Evolutionary conservation across 768 basidiomycete species (phyloP).

Genomic region (Cystofilobasidium capitatum): DNA sequence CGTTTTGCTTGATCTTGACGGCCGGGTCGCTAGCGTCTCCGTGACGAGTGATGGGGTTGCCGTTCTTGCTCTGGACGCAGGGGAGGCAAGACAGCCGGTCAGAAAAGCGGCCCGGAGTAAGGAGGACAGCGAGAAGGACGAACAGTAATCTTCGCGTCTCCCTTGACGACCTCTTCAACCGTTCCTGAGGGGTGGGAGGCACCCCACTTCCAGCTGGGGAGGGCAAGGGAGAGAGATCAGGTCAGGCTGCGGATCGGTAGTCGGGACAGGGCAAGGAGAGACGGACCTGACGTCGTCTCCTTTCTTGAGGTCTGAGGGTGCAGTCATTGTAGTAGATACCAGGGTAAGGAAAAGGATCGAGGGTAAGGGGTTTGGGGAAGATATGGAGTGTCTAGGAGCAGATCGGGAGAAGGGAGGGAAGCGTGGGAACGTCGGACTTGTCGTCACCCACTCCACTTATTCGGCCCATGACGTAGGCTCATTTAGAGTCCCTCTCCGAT

Average conservation of each 20-base stretch:
- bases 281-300: conserved; percentile 25
- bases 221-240: not conserved
- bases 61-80: conserved; percentile 23
- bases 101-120: no score
- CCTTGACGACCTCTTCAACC: conserved; percentile 21
- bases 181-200: conserved; percentile 12
- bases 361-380: not conserved
- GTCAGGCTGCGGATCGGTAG: not conserved
- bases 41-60: not conserved
- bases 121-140: no score
- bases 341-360: not conserved
- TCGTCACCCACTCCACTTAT: no score
- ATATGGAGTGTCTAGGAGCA: not conserved
- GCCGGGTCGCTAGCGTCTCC: conserved; percentile 22
- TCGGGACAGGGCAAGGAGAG: not conserved
- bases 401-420: no score
- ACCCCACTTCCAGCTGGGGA: conserved; percentile 23
- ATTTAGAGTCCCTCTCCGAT: no score
- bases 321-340: not conserved
- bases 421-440: no score
- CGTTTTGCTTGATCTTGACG: conserved; percentile 20
- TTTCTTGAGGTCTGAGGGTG: conserved; percentile 5
- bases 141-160: conserved; percentile 19
- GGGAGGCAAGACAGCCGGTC: no score
- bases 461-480: no score